These are phyloP conservation scores for Arbutus unedo DNA, from an alignment of 148 eudicot genomes.

Conservation along the genomic window DNA sequence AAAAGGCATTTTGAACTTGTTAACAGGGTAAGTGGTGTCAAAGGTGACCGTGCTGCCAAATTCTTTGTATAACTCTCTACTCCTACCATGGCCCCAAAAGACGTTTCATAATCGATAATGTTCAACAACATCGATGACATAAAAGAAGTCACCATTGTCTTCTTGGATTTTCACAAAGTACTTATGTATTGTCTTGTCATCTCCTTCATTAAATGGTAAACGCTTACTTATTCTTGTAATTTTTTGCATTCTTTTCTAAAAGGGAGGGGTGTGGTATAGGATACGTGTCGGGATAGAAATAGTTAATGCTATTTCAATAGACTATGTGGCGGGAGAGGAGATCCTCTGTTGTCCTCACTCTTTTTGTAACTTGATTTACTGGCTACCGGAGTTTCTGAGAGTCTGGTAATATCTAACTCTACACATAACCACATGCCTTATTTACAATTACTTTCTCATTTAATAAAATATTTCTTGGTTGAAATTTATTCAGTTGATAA, in stretches of 20 bases:
- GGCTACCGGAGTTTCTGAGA: slow-evolving; percentile 5
- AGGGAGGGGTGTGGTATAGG: slow-evolving; percentile 3
- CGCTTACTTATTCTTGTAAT: no score
- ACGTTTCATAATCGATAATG: no score
- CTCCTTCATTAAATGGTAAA: no score
- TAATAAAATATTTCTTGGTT: not conserved
- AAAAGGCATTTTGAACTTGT: no score
- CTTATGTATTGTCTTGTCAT: no score
- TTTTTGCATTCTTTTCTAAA: not conserved
- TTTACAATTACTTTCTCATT: not conserved
- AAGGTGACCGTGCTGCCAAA: no score
- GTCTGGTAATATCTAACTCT: not conserved
- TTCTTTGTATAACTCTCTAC: no score
- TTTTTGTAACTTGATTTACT: not conserved
- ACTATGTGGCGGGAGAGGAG: slow-evolving; percentile 37
- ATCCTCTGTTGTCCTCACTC: not conserved
- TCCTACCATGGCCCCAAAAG: no score
- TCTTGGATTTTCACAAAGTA: no score
- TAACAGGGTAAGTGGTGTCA: no score
- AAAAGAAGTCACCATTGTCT: no score
- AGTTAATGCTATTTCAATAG: slow-evolving; percentile 23
- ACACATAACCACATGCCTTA: not conserved
- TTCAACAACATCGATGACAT: no score
- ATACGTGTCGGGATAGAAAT: slow-evolving; percentile 33
- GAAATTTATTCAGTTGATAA: not conserved